phyloP scores from a whole-genome alignment of 306 rosid genomes.

The Ammopiptanthus mongolicus region DNA sequence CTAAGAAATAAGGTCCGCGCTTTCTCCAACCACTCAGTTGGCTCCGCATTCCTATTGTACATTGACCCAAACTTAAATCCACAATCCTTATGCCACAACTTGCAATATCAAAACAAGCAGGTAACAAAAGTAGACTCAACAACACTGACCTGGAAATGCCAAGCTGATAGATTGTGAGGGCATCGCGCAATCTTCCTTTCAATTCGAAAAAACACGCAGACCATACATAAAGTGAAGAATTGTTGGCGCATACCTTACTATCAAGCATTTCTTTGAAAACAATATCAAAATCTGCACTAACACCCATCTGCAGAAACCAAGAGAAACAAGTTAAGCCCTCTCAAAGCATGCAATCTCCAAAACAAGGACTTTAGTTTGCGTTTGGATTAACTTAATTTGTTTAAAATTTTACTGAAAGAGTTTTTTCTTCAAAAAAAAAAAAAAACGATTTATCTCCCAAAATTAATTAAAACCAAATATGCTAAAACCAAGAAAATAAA shows the following conservation, averaged over 20 bases:
- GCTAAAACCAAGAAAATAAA: neutral
- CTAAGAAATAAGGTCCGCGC: slow-evolving; percentile 56
- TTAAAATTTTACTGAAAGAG: neutral
- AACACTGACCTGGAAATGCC: slow-evolving; percentile 61
- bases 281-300: slow-evolving; percentile 42
- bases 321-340: slow-evolving; percentile 10
- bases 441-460: neutral
- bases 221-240: slow-evolving; percentile 45
- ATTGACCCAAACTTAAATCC: slow-evolving; percentile 19
- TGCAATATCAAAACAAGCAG: slow-evolving; percentile 6
- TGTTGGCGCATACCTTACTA: slow-evolving; percentile 44
- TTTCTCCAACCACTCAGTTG: slow-evolving; percentile 63
- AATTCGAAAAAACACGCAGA: slow-evolving; percentile 34
- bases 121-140: neutral
- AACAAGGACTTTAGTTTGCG: neutral
- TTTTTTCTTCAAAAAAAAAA: no score
- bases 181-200: slow-evolving; percentile 59
- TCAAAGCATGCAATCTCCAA: neutral
- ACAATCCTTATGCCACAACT: neutral
- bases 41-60: slow-evolving; percentile 66
- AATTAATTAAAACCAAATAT: neutral
- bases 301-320: slow-evolving; percentile 52
- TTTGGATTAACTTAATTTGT: neutral
- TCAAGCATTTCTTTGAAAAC: slow-evolving; percentile 56
- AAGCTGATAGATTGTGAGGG: slow-evolving; percentile 57